Evolutionary conservation across 345 rosid genomes (phyloP).

Genomic region (Reutealis trisperma): DNA sequence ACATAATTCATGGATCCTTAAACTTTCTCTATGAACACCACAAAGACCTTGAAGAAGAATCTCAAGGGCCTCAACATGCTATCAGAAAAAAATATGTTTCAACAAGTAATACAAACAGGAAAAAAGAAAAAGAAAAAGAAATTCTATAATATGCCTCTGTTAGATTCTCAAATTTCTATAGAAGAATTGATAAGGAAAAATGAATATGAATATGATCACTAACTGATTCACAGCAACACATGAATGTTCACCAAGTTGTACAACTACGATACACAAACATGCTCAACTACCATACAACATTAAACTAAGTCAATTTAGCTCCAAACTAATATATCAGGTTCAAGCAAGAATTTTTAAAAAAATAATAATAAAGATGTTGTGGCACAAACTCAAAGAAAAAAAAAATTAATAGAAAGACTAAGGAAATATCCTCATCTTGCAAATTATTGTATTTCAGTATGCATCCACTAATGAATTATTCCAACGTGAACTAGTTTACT

Average conservation of each 20-base stretch:
- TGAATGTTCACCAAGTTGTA: not conserved
- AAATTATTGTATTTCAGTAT: not conserved
- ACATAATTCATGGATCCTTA: conserved; percentile 87
- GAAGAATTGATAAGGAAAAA: not conserved
- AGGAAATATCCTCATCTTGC: not conserved
- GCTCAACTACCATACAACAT: no score
- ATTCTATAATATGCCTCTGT: no score
- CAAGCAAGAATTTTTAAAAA: no score
- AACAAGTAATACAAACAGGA: not conserved
- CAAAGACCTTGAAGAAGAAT: conserved; percentile 98
- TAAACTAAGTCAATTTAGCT: no score
- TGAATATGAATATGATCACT: not conserved
- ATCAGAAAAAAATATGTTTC: conserved; percentile 6
- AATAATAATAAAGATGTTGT: no score
- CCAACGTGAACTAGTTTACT: no score
- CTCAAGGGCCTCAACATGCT: conserved; percentile 99
- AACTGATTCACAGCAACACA: not conserved
- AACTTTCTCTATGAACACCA: conserved; percentile 84
- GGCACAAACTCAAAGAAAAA: not conserved
- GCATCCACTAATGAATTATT: not conserved
- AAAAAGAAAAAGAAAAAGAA: not conserved
- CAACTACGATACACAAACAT: no score
- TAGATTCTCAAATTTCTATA: not conserved
- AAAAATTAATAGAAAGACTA: not conserved
- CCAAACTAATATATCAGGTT: no score